Percentiles rank a stretch among this genome's conserved stretches.
Evolutionary conservation across 2,329 filamentous ascomycete species (phyloP).

Genomic region (Periconia sp.): DNA sequence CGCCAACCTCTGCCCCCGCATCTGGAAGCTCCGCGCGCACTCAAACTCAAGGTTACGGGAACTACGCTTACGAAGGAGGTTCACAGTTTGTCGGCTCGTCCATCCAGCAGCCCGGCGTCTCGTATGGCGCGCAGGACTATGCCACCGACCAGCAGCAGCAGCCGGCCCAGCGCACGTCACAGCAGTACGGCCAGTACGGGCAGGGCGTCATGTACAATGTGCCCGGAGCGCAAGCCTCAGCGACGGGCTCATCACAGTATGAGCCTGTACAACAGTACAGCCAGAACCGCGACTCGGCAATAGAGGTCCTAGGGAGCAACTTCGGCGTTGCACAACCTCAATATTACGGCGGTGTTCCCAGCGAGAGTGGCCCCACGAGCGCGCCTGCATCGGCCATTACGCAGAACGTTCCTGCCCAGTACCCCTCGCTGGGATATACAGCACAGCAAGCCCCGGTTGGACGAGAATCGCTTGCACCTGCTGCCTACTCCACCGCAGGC

Average conservation of each 20-base stretch:
- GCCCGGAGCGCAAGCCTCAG: slow-evolving; percentile 41
- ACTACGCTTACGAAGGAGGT: slow-evolving; percentile 63
- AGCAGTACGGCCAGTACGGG: slow-evolving; percentile 61
- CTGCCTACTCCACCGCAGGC: slow-evolving; percentile 54
- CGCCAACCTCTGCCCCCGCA: slow-evolving; percentile 50
- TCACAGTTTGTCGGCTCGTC: slow-evolving; percentile 63
- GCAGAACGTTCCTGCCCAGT: slow-evolving; percentile 70
- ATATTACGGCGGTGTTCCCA: slow-evolving; percentile 70
- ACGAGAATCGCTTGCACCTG: slow-evolving; percentile 56
- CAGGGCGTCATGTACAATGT: slow-evolving; percentile 82
- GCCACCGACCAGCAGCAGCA: slow-evolving; percentile 61
- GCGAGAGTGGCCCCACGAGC: slow-evolving; percentile 65
- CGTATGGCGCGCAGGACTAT: slow-evolving; percentile 70
- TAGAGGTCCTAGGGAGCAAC: slow-evolving; percentile 75
- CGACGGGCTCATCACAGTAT: slow-evolving; percentile 67
- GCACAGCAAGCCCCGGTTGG: slow-evolving; percentile 65
- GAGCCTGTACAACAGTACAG: slow-evolving; percentile 78
- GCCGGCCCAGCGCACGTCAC: slow-evolving; percentile 60
- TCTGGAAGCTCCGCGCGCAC: slow-evolving; percentile 38
- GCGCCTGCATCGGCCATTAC: slow-evolving; percentile 63
- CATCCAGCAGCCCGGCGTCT: slow-evolving; percentile 56
- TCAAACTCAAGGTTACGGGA: slow-evolving; percentile 49
- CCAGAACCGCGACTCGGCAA: slow-evolving; percentile 69
- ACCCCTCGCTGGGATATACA: slow-evolving; percentile 64
- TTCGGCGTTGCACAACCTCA: slow-evolving; percentile 70